Evolutionary conservation across 495 filamentous ascomycete species (phyloP).

Genomic region (Xylaria telfairii): DNA sequence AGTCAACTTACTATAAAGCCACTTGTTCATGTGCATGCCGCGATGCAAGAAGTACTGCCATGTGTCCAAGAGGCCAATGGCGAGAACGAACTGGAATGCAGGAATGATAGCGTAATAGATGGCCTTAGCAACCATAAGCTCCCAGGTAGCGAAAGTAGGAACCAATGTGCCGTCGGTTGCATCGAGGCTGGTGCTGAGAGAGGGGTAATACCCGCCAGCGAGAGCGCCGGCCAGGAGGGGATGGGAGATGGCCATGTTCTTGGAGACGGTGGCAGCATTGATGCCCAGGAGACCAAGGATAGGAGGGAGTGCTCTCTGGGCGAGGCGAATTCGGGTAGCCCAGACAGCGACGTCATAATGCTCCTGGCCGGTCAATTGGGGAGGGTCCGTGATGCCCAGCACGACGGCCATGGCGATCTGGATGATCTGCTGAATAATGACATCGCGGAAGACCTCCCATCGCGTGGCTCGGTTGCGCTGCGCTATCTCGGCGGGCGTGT

Average conservation of each 20-base stretch:
- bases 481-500: conserved; percentile 86
- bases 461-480: conserved; percentile 86
- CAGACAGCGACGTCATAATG: conserved; percentile 83
- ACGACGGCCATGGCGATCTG: conserved; percentile 71
- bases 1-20: conserved; percentile 88
- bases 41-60: conserved; percentile 98
- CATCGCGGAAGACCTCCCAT: conserved; percentile 83
- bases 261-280: conserved; percentile 60
- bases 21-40: conserved; percentile 92
- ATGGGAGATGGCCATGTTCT: conserved; percentile 62
- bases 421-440: conserved; percentile 86
- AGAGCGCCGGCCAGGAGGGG: conserved; percentile 71
- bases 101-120: conserved; percentile 85
- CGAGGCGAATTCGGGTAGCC: conserved; percentile 74
- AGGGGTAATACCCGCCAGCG: conserved; percentile 76
- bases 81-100: conserved; percentile 72
- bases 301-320: conserved; percentile 70
- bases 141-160: conserved; percentile 73
- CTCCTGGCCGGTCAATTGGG: conserved; percentile 72
- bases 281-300: conserved; percentile 62
- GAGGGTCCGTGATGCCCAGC: conserved; percentile 68
- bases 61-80: conserved; percentile 79
- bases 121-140: conserved; percentile 70
- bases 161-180: conserved; percentile 47
- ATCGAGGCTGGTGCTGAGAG: conserved; percentile 54